Conservation (phyloP, 1,284 basidiomycete genomes). For the Thecaphora frezii region DNA sequence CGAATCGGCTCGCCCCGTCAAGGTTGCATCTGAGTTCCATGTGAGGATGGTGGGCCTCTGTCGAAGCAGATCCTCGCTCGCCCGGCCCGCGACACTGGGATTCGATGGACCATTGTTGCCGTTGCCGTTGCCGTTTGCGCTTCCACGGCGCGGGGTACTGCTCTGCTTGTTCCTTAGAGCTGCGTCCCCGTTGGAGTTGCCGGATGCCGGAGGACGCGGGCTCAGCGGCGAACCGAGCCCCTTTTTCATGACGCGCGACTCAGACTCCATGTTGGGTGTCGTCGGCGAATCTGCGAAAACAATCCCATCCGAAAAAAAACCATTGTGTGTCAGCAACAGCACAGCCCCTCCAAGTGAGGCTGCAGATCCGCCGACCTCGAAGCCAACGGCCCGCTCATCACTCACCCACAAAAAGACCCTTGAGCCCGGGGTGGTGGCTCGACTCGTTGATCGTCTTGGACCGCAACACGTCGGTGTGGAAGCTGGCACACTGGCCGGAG, state of each 20-base stretch:
- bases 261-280: not conserved
- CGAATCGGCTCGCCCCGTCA: not conserved
- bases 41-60: constrained; percentile 2
- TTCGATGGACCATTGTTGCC: not conserved
- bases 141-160: not conserved
- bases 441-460: not conserved
- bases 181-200: not conserved
- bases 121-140: not conserved
- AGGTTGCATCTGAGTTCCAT: not conserved
- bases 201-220: not conserved
- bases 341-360: too few species aligned
- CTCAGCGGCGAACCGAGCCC: constrained; percentile 8
- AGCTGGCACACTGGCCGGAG: constrained; percentile 1
- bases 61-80: constrained; percentile 4
- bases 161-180: not conserved
- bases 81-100: not conserved
- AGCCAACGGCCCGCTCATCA: too few species aligned
- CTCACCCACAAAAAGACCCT: constrained; percentile 4
- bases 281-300: constrained; percentile 3
- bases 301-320: not conserved
- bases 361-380: not conserved
- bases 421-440: not conserved
- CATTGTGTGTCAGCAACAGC: too few species aligned
- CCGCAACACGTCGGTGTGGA: constrained; percentile 1
- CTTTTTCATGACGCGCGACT: not conserved